These are phyloP conservation scores for Cucurbita moschata DNA, from an alignment of 306 rosid genomes.

Conservation along the genomic window DNA sequence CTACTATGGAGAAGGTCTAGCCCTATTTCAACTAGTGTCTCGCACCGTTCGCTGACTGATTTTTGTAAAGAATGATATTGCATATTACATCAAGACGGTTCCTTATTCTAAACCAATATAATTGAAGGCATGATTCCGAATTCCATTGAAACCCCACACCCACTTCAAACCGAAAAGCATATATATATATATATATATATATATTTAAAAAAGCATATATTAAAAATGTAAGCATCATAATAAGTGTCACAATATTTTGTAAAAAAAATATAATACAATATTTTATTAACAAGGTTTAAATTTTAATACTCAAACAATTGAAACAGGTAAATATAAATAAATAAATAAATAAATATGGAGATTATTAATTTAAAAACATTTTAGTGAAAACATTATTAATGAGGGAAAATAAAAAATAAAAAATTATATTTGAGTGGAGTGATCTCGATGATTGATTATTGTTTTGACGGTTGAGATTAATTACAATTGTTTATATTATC, in stretches of 20 bases:
- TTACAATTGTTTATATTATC: neutral
- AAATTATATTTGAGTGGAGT: neutral
- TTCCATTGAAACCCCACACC: conserved; percentile 1
- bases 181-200: neutral
- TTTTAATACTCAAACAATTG: too few relatives aligned
- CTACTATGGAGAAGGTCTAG: neutral
- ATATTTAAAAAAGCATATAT: neutral
- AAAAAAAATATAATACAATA: too few relatives aligned
- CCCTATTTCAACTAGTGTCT: too few relatives aligned
- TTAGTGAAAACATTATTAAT: neutral
- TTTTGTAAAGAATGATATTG: conserved; percentile 2
- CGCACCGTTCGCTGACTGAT: too few relatives aligned
- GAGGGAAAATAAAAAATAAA: too few relatives aligned
- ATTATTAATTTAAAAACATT: too few relatives aligned
- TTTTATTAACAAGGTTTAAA: too few relatives aligned
- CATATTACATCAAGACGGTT: conserved; percentile 28
- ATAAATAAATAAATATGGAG: too few relatives aligned
- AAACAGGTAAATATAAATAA: too few relatives aligned
- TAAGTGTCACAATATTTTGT: neutral
- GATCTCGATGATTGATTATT: neutral
- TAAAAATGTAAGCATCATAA: neutral
- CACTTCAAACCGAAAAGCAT: neutral
- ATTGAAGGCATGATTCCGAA: conserved; percentile 3
- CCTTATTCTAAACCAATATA: conserved; percentile 42
- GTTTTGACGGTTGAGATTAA: neutral